Conservation (phyloP, 148 eudicot species). For the Vaccinium corymbosum region DNA sequence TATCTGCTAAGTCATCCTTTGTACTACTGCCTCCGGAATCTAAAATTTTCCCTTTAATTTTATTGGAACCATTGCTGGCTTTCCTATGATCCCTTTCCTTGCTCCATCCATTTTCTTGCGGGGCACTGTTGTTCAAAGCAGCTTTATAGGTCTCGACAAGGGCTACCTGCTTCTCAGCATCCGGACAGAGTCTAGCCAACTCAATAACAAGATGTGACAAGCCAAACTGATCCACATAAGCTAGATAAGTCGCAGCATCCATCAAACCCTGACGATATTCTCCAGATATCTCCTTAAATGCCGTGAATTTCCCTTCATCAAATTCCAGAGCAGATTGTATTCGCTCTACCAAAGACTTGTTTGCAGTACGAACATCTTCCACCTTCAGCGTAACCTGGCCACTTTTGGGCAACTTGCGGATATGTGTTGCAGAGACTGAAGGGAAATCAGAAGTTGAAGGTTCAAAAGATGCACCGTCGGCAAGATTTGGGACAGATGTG, state of each 20-base stretch:
- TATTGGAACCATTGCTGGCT: constrained; percentile 40
- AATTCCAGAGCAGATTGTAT: constrained; percentile 65
- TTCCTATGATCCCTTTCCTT: constrained; percentile 26
- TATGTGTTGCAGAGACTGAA: constrained; percentile 64
- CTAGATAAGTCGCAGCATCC: constrained; percentile 61
- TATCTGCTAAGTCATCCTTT: constrained; percentile 56
- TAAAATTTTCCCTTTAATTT: constrained; percentile 59
- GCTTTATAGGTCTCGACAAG: constrained; percentile 62
- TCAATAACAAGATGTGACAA: constrained; percentile 86
- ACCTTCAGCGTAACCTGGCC: constrained; percentile 33
- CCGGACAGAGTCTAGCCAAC: constrained; percentile 78
- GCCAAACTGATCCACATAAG: constrained; percentile 69
- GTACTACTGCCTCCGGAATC: constrained; percentile 33
- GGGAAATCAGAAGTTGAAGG: constrained; percentile 65
- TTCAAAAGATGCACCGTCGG: constrained; percentile 36
- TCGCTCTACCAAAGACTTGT: constrained; percentile 88
- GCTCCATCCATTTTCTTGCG: constrained; percentile 41
- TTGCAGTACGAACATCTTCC: constrained; percentile 70
- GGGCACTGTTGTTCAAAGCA: constrained; percentile 25
- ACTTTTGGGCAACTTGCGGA: constrained; percentile 32
- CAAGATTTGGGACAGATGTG: constrained; percentile 64
- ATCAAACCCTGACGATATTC: constrained; percentile 79
- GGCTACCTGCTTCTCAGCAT: constrained; percentile 65
- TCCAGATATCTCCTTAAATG: constrained; percentile 70
- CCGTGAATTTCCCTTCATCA: constrained; percentile 67